Base-by-base conservation (phyloP, 1,284 basidiomycete genomes). In the Singerocomus rubriflavus region DNA sequence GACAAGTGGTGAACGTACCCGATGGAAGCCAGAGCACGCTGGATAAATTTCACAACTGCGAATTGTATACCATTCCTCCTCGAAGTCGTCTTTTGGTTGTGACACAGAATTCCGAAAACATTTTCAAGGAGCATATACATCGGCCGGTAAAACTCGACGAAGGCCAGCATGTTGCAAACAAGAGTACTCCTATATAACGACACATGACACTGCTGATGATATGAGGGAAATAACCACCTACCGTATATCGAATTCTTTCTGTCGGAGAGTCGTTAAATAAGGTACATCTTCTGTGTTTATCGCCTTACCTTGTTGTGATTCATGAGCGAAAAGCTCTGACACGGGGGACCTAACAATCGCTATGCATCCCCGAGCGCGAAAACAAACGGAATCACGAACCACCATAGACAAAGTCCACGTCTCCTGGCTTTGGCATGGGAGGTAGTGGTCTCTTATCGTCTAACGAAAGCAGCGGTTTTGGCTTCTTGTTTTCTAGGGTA, bases 391-490 rank as follows among this genome's bases (percentile, higher is more conserved):
- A 55, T 42, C 31, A 66, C 72, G 41, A 67, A 84, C 83, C 85
- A 56, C 85, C 85, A 64, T 75, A 85, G 32, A 89, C 81, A 50
- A 89, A 77, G 56, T 88, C 85, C 5, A 89, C 76, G 26, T 82
- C 79, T 9, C 76, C 78, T 45, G 70, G 75, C 47, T 69, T 71
- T 14, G 82, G 87, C 75, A 84, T 74, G 0, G 68, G 62, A 21
- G 74, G 77, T n/a, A 75, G 55, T 6, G 56, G 51, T 26, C 56
- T 66, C 31, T 65, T 64, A 36, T 68, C 67, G 53, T 74, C 65
- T 12, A 74, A 65, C 21, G 72, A 72, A 26, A 53, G 44, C 3
- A 84, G 58, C 1, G 74, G 68, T 27, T 57, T 42, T 8, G 73
- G 69, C 3, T 66, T 54, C 51, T 73, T 69, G 4, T 74, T 75